Evolutionary conservation across 306 rosid genomes (phyloP).

Genomic region (Fragaria ananassa): DNA sequence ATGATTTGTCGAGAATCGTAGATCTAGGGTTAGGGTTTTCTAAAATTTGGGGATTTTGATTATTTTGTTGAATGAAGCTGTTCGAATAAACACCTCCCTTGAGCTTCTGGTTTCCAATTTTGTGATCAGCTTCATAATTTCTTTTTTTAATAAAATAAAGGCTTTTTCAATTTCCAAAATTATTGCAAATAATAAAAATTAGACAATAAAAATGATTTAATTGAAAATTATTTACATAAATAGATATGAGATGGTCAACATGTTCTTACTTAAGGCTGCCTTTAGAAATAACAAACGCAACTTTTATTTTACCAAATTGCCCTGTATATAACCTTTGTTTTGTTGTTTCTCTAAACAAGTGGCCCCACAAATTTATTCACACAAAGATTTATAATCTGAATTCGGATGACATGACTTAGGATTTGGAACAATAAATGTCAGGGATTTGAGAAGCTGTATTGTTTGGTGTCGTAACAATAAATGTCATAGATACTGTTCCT

Average conservation of each 20-base stretch:
- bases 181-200: neutral
- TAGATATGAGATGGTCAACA: neutral
- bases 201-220: neutral
- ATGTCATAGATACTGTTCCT: neutral
- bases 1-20: slow-evolving; percentile 14
- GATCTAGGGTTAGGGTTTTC: slow-evolving; percentile 73
- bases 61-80: slow-evolving; percentile 30
- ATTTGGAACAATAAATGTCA: neutral
- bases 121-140: slow-evolving; percentile 28
- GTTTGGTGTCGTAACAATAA: neutral
- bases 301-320: slow-evolving; percentile 8
- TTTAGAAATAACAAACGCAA: neutral
- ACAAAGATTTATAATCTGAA: neutral
- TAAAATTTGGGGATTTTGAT: slow-evolving; percentile 40
- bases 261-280: neutral
- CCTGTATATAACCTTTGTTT: neutral
- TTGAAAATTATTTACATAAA: neutral
- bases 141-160: slow-evolving; percentile 7
- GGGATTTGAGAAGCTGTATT: neutral
- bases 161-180: neutral
- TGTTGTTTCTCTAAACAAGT: neutral
- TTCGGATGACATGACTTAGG: too few species aligned
- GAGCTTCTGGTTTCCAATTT: slow-evolving; percentile 22
- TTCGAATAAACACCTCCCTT: slow-evolving; percentile 3
- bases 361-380: slow-evolving; percentile 3